Evolutionary conservation across 2,329 filamentous ascomycete genomes (phyloP), one percentile per base, ranked within the genome.

Genomic region (Sporothrix inflata): DNA sequence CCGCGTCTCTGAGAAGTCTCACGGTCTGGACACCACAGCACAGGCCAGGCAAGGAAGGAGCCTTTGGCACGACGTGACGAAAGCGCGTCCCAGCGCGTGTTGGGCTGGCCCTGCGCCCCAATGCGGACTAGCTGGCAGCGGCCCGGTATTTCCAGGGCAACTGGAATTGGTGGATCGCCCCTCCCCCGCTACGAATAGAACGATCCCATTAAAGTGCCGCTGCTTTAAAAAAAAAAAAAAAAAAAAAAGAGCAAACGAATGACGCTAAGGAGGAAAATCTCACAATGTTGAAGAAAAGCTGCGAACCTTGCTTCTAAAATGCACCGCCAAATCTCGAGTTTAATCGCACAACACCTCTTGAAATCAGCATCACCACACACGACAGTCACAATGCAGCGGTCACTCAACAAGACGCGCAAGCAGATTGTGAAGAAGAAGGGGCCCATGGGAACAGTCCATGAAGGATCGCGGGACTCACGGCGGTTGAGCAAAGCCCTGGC

Each of bases 381-480:
- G 51, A 16, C 51, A 24, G 19, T 51, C 79, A 77, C 49, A 30
- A 97, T 97, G 94, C 88, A 93, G 16, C 91, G 90, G 79, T 89
- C 91, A 60, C 83, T 98, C 7, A 84, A 89, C 75, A 98, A 98
- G 80, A 92, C 96, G 24, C 89, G 92, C 75, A 98, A 98, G 84
- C 90, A 94, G 75, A 95, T 98, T 75, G 85, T 90, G 45, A 97
- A 97, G 84, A 98, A 92, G 76, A 89, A 90, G 75, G 89, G 90
- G 24, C 89, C 90, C 51, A 87, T 93, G 63, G 90, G 91, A 40
- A 87, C 91, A 14, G 86, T 98, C 27, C 95, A 98, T 79, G 92
- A 94, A 81, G 94, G 94, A 80, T 97, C 94, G 74, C 88, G 96
- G 76, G 93, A 98, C 84, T 92, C 94, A 3, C 89, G 91, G 78